phyloP scores from a whole-genome alignment of 164 flowering plant genomes.

The Nymphaea colorata region DNA sequence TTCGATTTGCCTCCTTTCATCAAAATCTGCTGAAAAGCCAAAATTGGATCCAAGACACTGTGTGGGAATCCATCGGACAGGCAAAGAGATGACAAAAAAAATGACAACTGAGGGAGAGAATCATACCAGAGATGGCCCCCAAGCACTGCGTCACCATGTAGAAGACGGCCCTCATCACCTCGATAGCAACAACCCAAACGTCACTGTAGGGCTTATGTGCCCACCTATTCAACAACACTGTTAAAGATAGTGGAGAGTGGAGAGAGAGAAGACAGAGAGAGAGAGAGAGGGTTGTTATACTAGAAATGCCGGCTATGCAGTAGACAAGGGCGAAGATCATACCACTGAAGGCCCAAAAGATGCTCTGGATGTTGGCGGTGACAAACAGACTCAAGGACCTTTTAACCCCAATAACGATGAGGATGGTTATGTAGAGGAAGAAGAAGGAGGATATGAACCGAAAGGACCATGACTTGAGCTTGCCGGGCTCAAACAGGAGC shows the following conservation, averaged over 20 bases:
- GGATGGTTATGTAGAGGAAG: conserved; percentile 52
- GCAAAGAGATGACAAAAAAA: too few relatives aligned
- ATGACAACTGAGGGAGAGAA: too few relatives aligned
- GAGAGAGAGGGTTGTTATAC: too few relatives aligned
- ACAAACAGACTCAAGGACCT: conserved; percentile 25
- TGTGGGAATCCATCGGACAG: too few relatives aligned
- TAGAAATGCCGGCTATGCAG: conserved; percentile 40
- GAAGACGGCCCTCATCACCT: conserved; percentile 64
- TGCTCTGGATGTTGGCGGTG: conserved; percentile 55
- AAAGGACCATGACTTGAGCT: conserved; percentile 52
- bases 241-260: not conserved
- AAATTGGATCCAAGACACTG: too few relatives aligned
- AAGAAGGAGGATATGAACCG: conserved; percentile 72
- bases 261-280: too few relatives aligned
- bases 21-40: too few relatives aligned
- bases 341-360: conserved; percentile 47
- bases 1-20: too few relatives aligned
- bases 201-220: conserved; percentile 78
- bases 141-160: conserved; percentile 81
- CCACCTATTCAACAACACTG: conserved; percentile 32
- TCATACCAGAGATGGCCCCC: conserved; percentile 58
- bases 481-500: conserved; percentile 37
- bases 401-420: conserved; percentile 62
- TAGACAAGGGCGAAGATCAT: conserved; percentile 84
- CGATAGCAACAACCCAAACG: conserved; percentile 68